These are phyloP conservation scores for Bisporella sp. DNA, from an alignment of 2,329 filamentous ascomycete genomes.

Conservation along the genomic window DNA sequence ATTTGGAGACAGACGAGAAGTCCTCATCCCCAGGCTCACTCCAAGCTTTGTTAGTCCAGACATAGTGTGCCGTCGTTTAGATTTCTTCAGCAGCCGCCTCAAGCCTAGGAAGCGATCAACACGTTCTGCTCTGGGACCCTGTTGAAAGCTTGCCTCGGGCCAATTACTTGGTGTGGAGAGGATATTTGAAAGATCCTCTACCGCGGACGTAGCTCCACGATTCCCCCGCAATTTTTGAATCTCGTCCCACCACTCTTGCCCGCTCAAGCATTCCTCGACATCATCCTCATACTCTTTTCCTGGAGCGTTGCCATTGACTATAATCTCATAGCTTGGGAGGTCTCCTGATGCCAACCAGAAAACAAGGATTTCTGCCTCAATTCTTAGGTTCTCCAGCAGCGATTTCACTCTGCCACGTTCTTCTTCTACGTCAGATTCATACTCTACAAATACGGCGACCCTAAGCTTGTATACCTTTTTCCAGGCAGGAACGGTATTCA, in stretches of 20 bases:
- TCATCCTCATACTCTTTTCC: slow-evolving; percentile 49
- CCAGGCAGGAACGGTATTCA: slow-evolving; percentile 77
- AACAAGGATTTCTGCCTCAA: slow-evolving; percentile 71
- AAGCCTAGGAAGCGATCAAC: slow-evolving; percentile 47
- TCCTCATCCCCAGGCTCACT: slow-evolving; percentile 67
- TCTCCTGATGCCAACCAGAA: slow-evolving; percentile 74
- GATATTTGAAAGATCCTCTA: slow-evolving; percentile 38
- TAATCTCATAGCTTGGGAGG: slow-evolving; percentile 66
- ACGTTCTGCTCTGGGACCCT: slow-evolving; percentile 37
- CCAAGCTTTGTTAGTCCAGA: slow-evolving; percentile 41
- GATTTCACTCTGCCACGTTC: slow-evolving; percentile 66
- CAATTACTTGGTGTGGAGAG: slow-evolving; percentile 36
- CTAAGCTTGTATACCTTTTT: slow-evolving; percentile 65
- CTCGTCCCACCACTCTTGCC: slow-evolving; percentile 80
- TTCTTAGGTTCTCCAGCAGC: slow-evolving; percentile 72
- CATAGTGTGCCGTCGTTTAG: slow-evolving; percentile 32
- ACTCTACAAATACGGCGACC: slow-evolving; percentile 83
- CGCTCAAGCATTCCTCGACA: slow-evolving; percentile 59
- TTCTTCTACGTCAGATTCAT: slow-evolving; percentile 75
- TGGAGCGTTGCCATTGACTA: slow-evolving; percentile 61
- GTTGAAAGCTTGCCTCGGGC: slow-evolving; percentile 46
- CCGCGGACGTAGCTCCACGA: slow-evolving; percentile 25
- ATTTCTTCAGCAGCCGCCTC: slow-evolving; percentile 53
- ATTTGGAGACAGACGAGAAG: slow-evolving; percentile 54
- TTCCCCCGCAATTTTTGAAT: slow-evolving; percentile 49